Evolutionary conservation across 164 flowering plant genomes (phyloP).

Genomic region (Chimonanthus salicifolius): DNA sequence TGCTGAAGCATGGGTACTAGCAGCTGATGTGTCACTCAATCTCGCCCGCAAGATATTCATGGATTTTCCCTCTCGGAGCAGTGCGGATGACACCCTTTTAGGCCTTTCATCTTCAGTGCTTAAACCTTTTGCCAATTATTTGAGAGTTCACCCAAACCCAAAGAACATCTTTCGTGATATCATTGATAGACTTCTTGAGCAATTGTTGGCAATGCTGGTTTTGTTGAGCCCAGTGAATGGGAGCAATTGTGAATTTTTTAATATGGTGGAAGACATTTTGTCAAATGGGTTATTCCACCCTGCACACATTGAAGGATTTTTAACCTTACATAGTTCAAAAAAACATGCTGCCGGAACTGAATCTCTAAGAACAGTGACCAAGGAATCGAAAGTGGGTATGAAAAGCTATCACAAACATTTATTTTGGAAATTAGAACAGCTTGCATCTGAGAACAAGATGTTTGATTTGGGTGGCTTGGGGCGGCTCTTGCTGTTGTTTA

Average conservation of each 20-base stretch:
- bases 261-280: conserved; percentile 51
- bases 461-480: conserved; percentile 43
- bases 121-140: conserved; percentile 62
- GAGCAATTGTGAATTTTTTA: conserved; percentile 20
- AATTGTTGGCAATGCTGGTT: conserved; percentile 40
- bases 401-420: conserved; percentile 81
- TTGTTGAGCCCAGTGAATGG: conserved; percentile 20
- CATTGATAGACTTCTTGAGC: conserved; percentile 70
- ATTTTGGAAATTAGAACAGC: conserved; percentile 53
- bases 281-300: conserved; percentile 74
- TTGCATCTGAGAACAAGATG: conserved; percentile 33
- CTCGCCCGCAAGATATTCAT: conserved; percentile 28
- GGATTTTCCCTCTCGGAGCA: conserved; percentile 13
- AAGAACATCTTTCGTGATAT: conserved; percentile 65
- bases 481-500: conserved; percentile 53
- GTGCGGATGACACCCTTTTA: conserved; percentile 24
- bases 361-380: conserved; percentile 10
- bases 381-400: conserved; percentile 29
- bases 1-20: conserved; percentile 56
- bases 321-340: conserved; percentile 35
- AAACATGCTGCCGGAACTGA: conserved; percentile 26
- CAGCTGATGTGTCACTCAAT: conserved; percentile 34
- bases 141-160: conserved; percentile 61
- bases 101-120: conserved; percentile 47
- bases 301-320: conserved; percentile 69